Base-by-base conservation (phyloP, 2,329 filamentous ascomycete genomes). In the Atkinsonella hypoxylon region DNA sequence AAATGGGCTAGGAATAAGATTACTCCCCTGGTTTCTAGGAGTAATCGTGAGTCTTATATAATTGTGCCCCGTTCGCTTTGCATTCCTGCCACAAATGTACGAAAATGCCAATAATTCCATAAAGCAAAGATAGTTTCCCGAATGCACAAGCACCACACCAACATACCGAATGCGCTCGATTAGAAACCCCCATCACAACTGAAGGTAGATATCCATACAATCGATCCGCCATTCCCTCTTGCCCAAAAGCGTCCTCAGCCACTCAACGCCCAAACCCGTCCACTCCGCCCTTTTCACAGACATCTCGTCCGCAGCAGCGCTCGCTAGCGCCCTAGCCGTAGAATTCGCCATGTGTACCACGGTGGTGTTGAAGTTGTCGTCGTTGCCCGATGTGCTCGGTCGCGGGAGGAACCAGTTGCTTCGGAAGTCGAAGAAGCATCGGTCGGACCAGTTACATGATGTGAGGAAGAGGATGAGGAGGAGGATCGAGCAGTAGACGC, bases 401-500 rank as follows among this genome's bases (percentile, higher is more conserved):
- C 87, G 79, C n/a, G 90, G 84, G 59, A 90, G 82, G 68, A 97
- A 97, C 91, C 90, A 97, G 71, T 94, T 89, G 61, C 83, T 86
- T 64, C 74, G 78, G 61, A 96, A 86, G 72, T 97, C 91, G 74
- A 97, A 93, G 72, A 97, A 93, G 65, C 87, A 93, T 49, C 83
- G 82, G 65, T 90, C 86, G 57, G 85, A 87, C 87, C 87, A 93
- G 76, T 90, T 85, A 68, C 87, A 93, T 26, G 85, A 89, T 26
- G 89, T 94, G 58, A 90, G 79, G 73, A 96, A 95, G 59, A 98
- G 88, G 60, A 97, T 89, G 57, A 95, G 79, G 46, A 98, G 87
- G 49, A 98, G 85, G 55, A 96, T 83, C 54, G 89, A 95, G 79
- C 93, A 98, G 77, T 98, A 98, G 60, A 95, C 85, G 73, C 93